phyloP scores from a whole-genome alignment of 805 yeast genomes.

The Candida vaughaniae region DNA sequence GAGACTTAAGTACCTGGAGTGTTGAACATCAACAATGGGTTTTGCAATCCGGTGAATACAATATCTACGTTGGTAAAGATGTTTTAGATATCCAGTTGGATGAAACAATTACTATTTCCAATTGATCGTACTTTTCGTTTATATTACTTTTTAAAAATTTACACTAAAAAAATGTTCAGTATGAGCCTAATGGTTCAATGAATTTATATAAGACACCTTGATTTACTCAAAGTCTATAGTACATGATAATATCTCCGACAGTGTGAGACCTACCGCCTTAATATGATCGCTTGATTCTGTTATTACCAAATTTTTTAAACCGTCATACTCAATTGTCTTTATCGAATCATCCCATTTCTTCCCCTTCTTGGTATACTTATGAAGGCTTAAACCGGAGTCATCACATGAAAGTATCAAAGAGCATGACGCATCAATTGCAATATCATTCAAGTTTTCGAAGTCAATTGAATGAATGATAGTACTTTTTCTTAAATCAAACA shows the following conservation, averaged over 20 bases:
- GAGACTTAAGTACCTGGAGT: conserved; percentile 60
- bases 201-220: too few species aligned
- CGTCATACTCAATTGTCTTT: not conserved
- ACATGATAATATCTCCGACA: not conserved
- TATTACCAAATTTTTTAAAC: not conserved
- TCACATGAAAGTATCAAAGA: conserved; percentile 25
- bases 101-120: not conserved
- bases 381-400: conserved; percentile 23
- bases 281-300: not conserved
- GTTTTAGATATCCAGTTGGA: conserved; percentile 2
- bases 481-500: conserved; percentile 52
- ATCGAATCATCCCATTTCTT: conserved; percentile 5
- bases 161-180: too few species aligned
- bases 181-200: too few species aligned
- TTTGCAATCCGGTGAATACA: conserved; percentile 53
- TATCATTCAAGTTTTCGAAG: conserved; percentile 18
- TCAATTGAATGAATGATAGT: conserved; percentile 25
- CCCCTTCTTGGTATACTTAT: conserved; percentile 35
- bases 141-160: too few species aligned
- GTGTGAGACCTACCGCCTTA: not conserved
- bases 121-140: too few species aligned
- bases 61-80: conserved; percentile 42
- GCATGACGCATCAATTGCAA: conserved; percentile 38
- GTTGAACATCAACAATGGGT: conserved; percentile 56
- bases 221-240: not conserved